phyloP scores from a whole-genome alignment of 140 eudicot species.

The Cichorium intybus region DNA sequence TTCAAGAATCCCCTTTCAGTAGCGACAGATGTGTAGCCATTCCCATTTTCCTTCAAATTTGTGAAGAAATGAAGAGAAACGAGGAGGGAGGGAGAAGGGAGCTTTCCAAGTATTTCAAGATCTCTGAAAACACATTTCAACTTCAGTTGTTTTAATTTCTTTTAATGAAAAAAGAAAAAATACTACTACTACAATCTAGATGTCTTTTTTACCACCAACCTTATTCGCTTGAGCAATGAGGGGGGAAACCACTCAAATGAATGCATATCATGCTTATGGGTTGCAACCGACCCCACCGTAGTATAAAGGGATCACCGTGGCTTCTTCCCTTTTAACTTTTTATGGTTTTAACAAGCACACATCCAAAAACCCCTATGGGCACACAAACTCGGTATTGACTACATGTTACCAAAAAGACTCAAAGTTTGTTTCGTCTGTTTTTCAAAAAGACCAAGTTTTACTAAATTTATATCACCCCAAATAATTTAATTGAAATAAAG shows the following conservation, averaged over 20 bases:
- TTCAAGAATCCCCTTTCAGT: slow-evolving; percentile 5
- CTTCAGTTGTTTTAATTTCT: not conserved
- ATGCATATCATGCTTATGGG: slow-evolving; percentile 17
- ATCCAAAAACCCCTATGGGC: not conserved
- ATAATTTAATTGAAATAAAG: not conserved
- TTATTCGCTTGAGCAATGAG: slow-evolving; percentile 24
- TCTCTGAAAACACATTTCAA: slow-evolving; percentile 18
- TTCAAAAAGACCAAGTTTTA: not conserved
- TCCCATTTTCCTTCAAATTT: slow-evolving; percentile 14
- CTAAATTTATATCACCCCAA: not conserved
- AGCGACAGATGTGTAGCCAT: not conserved
- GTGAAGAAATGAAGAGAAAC: not conserved
- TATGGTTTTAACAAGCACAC: not conserved
- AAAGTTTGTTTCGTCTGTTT: not conserved
- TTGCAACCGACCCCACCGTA: slow-evolving; percentile 29
- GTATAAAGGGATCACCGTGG: slow-evolving; percentile 1
- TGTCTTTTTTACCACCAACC: slow-evolving; percentile 32
- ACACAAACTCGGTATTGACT: not conserved
- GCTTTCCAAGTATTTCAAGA: slow-evolving; percentile 34
- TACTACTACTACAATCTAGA: slow-evolving; percentile 14
- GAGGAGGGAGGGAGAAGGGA: slow-evolving; percentile 29
- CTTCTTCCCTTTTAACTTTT: not conserved
- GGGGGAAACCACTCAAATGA: slow-evolving; percentile 36
- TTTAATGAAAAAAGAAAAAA: not conserved
- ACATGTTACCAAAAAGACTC: not conserved